Percentiles rank a stretch among this genome's conserved stretches.
phyloP scores from a whole-genome alignment of 352 stramenopile species.

The Pythium monospermum region DNA sequence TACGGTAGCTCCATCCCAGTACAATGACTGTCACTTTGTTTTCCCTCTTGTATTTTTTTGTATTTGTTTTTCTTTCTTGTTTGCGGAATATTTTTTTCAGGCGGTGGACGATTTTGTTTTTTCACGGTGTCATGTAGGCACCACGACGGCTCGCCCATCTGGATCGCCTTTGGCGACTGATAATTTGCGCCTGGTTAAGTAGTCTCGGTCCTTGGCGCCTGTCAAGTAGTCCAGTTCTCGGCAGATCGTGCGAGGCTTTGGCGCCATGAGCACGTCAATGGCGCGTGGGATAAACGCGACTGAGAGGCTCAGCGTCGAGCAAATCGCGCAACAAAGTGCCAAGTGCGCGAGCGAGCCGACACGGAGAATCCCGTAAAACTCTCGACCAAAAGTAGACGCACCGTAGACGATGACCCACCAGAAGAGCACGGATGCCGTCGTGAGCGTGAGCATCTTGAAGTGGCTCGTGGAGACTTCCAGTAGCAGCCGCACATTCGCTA shows the following conservation, averaged over 20 bases:
- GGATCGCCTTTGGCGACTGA: background rate
- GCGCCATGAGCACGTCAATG: constrained; percentile 31
- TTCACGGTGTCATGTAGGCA: constrained; percentile 1
- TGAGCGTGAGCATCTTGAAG: constrained; percentile 27
- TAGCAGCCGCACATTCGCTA: constrained; percentile 44
- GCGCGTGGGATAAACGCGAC: constrained; percentile 28
- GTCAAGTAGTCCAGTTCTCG: constrained; percentile 38
- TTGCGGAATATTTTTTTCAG: no score
- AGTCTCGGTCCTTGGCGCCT: constrained; percentile 5
- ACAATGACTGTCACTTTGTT: no score
- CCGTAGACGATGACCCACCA: constrained; percentile 47
- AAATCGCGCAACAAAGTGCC: constrained; percentile 32
- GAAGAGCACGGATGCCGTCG: constrained; percentile 29
- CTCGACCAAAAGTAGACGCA: constrained; percentile 52
- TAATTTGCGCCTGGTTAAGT: background rate
- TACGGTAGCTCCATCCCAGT: no score
- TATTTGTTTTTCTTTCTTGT: no score
- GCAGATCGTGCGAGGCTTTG: constrained; percentile 41
- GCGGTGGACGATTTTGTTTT: no score
- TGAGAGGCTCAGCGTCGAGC: constrained; percentile 25
- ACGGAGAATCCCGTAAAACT: constrained; percentile 56
- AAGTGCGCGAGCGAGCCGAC: constrained; percentile 38
- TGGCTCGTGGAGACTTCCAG: constrained; percentile 38
- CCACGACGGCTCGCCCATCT: constrained; percentile 1
- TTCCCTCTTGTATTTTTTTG: no score